Evolutionary conservation across 345 rosid species (phyloP), one percentile per base, ranked within the genome.

Genomic region (Eucalyptus cloeziana): DNA sequence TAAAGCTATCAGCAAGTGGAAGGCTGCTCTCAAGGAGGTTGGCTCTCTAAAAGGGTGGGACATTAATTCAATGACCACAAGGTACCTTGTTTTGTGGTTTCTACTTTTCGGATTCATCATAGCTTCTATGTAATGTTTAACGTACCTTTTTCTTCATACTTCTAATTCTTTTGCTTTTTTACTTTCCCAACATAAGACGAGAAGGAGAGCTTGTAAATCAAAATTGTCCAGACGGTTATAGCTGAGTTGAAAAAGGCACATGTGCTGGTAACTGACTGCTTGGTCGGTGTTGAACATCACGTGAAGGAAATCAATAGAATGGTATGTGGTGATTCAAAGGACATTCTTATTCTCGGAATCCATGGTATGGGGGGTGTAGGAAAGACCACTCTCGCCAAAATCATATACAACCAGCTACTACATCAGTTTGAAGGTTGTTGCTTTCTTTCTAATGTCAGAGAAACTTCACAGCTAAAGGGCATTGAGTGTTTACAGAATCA

Each of bases 341-440:
- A 67, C 1, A 15, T 1, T 1, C 3, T 0, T 16, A 67, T 67
- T 15, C 1, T 67, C 0, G 79, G 79, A 31, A 67, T 16, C 22
- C 43, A 67, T 67, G 79, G 79, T 31, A 67, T 64, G 19, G 76
- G 79, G 79, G 79, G 79, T 0, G 40, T 67, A 1, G 40, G 79
- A 67, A 67, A 67, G 22, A 67, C 79, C 3, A 4, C 79, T 67
- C 79, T 67, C 0, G 79, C 79, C 43, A 67, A 67, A 31, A 67
- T 16, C 3, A 67, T 67, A 0, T 67, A 67, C 79, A 67, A 67
- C 21, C 10, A 1, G 7, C 43, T 67, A 8, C 9, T 1, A 31
- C 43, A 67, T 31, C 2, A 0, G 4, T 67, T 67, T 67, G 79
- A 67, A 1, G 43, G 0, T 0, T 3, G 24, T 3, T 67, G 43